Evolutionary conservation across 768 basidiomycete genomes (phyloP).

Genomic region (Naganishia vishniacii): DNA sequence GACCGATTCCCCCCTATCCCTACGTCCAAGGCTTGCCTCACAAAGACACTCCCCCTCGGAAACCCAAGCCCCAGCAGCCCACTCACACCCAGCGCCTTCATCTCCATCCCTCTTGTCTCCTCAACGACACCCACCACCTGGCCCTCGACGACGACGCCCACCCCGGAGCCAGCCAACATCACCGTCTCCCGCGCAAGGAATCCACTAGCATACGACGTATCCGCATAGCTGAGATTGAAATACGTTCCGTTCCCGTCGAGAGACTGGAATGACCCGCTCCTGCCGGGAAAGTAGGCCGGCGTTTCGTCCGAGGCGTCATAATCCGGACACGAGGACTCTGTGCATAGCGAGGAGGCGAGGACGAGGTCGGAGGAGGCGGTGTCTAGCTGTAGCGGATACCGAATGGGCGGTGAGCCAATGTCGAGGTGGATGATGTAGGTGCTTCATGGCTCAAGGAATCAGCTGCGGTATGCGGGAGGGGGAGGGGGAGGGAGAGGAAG

Average conservation of each 20-base stretch:
- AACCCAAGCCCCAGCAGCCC: constrained; percentile 42
- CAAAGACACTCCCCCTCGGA: constrained; percentile 32
- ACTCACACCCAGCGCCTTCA: constrained; percentile 33
- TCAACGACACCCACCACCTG: constrained; percentile 34
- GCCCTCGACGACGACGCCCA: neutral
- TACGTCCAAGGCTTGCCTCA: constrained; percentile 13
- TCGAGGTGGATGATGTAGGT: constrained; percentile 36
- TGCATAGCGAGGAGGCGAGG: constrained; percentile 36
- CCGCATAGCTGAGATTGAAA: constrained; percentile 36
- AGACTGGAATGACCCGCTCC: constrained; percentile 16
- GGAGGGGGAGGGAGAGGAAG: too few species aligned
- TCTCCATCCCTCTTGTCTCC: constrained; percentile 36
- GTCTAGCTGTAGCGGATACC: constrained; percentile 42
- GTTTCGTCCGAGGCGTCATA: neutral
- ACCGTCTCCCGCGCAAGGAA: constrained; percentile 33
- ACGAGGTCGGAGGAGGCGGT: constrained; percentile 39
- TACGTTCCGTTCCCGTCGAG: constrained; percentile 30
- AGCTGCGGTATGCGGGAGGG: neutral
- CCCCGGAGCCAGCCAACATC: constrained; percentile 18
- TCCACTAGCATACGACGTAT: constrained; percentile 33
- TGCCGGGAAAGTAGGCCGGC: constrained; percentile 26
- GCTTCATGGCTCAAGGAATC: constrained; percentile 21
- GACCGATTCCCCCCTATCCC: neutral
- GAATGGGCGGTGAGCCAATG: constrained; percentile 34
- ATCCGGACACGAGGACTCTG: constrained; percentile 30